Conservation (phyloP, 2,329 filamentous ascomycete genomes). For the Cladosporium velox region DNA sequence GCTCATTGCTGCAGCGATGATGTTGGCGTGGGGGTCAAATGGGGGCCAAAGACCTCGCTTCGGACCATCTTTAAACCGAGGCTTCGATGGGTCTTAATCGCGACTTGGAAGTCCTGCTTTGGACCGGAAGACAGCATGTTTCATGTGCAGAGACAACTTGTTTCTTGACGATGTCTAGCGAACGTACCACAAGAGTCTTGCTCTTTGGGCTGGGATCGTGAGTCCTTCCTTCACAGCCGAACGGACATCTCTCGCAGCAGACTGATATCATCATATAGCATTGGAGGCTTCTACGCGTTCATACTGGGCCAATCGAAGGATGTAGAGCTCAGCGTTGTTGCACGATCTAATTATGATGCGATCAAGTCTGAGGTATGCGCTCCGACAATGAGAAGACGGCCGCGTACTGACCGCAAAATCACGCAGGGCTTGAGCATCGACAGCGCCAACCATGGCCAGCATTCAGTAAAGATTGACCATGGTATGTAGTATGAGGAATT, state of each 20-base stretch:
- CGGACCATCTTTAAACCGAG: conserved; percentile 2
- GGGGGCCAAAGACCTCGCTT: neutral
- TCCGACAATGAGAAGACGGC: neutral
- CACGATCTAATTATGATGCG: conserved; percentile 49
- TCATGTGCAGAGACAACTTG: neutral
- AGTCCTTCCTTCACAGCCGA: neutral
- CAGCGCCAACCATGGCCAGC: conserved; percentile 45
- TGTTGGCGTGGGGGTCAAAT: conserved; percentile 7
- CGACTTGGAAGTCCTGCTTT: neutral
- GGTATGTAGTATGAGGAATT: conserved; percentile 13
- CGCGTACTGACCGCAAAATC: neutral
- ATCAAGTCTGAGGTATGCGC: conserved; percentile 42
- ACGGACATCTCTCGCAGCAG: neutral
- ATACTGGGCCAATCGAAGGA: conserved; percentile 48
- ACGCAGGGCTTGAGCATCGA: conserved; percentile 44
- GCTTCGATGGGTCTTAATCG: neutral
- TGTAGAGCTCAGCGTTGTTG: conserved; percentile 47
- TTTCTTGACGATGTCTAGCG: neutral
- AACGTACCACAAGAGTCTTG: conserved; percentile 38
- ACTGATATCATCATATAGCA: conserved; percentile 40
- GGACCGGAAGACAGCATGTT: neutral
- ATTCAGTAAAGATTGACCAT: conserved; percentile 34
- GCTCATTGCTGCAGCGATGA: neutral
- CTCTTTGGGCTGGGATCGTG: conserved; percentile 58
- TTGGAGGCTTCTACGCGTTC: conserved; percentile 61